These are phyloP conservation scores for Trifolium subterraneum DNA, from an alignment of 306 rosid genomes.

Conservation along the genomic window DNA sequence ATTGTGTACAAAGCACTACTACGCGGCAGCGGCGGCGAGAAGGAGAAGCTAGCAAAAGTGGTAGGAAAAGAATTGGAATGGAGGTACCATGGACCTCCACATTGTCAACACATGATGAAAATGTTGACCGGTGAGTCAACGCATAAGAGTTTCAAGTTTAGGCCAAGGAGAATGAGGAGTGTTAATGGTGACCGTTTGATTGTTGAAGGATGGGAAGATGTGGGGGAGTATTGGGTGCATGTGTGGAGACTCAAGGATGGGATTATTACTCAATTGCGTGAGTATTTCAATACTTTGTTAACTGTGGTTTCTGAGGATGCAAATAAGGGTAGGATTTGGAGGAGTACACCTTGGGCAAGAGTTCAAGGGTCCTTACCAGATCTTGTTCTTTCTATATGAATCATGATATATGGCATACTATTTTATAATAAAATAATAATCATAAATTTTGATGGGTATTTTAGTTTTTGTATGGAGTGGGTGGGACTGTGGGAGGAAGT, in stretches of 20 bases:
- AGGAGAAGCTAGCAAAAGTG: slow-evolving; percentile 9
- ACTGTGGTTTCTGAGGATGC: slow-evolving; percentile 38
- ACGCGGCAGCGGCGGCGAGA: background rate
- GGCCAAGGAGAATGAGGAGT: slow-evolving; percentile 42
- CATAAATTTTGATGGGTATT: background rate
- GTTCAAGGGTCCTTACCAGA: slow-evolving; percentile 38
- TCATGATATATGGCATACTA: background rate
- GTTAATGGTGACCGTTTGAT: slow-evolving; percentile 38
- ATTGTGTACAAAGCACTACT: slow-evolving; percentile 36
- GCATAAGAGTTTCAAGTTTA: slow-evolving; percentile 25
- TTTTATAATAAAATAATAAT: background rate
- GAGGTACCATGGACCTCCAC: slow-evolving; percentile 48
- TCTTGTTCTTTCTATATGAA: slow-evolving; percentile 38
- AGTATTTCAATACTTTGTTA: slow-evolving; percentile 44
- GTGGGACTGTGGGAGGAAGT: no score
- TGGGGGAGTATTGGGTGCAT: slow-evolving; percentile 45
- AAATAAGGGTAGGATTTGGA: slow-evolving; percentile 33
- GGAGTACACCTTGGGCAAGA: slow-evolving; percentile 37
- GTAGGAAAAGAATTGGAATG: slow-evolving; percentile 43
- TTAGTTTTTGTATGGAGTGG: background rate
- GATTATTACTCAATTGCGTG: slow-evolving; percentile 40
- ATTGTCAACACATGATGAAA: slow-evolving; percentile 40
- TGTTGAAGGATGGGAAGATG: slow-evolving; percentile 47
- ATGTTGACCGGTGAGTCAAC: slow-evolving; percentile 38
- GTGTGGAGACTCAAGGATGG: slow-evolving; percentile 41